A percentile compares a stretch with the other conserved stretches of the same genome.
Evolutionary conservation across 257 asterid species (phyloP).

Genomic region (Haberlea rhodopensis): DNA sequence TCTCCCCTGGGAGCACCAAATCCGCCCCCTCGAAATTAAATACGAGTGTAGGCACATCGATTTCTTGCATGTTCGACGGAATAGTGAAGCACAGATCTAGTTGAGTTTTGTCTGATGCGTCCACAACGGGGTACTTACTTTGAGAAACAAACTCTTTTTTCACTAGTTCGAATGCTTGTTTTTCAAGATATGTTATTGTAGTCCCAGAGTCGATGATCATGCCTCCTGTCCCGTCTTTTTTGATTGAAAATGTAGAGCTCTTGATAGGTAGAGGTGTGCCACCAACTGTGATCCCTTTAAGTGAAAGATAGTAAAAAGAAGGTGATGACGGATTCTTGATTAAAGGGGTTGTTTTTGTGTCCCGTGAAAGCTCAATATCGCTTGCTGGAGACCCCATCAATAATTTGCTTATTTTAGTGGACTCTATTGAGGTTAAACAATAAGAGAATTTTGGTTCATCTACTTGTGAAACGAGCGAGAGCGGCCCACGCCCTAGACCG

Average conservation of each 20-base stretch:
- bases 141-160: constrained; percentile 56
- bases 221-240: constrained; percentile 72
- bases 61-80: constrained; percentile 30
- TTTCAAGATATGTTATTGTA: constrained; percentile 63
- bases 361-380: not conserved
- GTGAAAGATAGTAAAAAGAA: constrained; percentile 69
- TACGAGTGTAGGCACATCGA: constrained; percentile 58
- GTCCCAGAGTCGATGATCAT: constrained; percentile 89
- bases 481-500: constrained; percentile 78
- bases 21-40: constrained; percentile 67
- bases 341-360: constrained; percentile 40
- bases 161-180: constrained; percentile 43
- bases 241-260: constrained; percentile 46
- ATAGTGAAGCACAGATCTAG: constrained; percentile 68
- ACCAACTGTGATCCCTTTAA: constrained; percentile 80
- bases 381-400: constrained; percentile 53
- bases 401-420: constrained; percentile 46
- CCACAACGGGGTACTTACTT: constrained; percentile 48
- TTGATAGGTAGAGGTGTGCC: constrained; percentile 47
- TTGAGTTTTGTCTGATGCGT: constrained; percentile 45
- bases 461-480: constrained; percentile 75
- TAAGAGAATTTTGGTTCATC: constrained; percentile 72
- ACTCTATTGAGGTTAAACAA: constrained; percentile 67
- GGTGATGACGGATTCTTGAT: constrained; percentile 59
- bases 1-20: constrained; percentile 73